Evolutionary conservation across 257 asterid species (phyloP).

Genomic region (Penstemon eatonii): DNA sequence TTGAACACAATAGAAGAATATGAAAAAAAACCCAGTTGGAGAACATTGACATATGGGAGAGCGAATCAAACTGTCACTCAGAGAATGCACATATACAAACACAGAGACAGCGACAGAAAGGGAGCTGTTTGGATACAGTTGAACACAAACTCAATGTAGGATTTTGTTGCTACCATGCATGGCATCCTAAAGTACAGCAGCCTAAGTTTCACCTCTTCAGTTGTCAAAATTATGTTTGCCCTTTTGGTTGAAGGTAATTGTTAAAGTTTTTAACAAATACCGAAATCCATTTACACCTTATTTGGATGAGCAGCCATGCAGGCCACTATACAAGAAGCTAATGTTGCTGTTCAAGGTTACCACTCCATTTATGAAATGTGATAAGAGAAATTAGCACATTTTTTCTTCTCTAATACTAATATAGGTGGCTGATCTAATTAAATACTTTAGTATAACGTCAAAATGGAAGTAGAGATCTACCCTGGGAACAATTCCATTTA

Average conservation of each 20-base stretch:
- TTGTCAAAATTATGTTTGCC: not conserved
- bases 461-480: slow-evolving; percentile 35
- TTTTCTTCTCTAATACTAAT: slow-evolving; percentile 5
- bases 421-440: slow-evolving; percentile 1
- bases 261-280: not conserved
- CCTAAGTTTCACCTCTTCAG: not conserved
- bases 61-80: not conserved
- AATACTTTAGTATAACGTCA: slow-evolving; percentile 1
- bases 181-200: not conserved
- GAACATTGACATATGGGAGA: too few relatives aligned
- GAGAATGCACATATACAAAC: not conserved
- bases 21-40: too few relatives aligned
- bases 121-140: too few relatives aligned
- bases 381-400: slow-evolving; percentile 6
- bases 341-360: not conserved
- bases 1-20: too few relatives aligned
- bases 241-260: not conserved
- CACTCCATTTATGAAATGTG: slow-evolving; percentile 4
- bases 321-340: not conserved
- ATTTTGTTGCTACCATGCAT: too few relatives aligned
- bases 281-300: not conserved
- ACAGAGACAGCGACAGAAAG: not conserved
- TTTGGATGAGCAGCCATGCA: not conserved
- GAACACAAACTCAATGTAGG: not conserved
- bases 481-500: slow-evolving; percentile 90